Conservation (phyloP, 2,329 filamentous ascomycete genomes). For the Pseudogymnoascus sp. region DNA sequence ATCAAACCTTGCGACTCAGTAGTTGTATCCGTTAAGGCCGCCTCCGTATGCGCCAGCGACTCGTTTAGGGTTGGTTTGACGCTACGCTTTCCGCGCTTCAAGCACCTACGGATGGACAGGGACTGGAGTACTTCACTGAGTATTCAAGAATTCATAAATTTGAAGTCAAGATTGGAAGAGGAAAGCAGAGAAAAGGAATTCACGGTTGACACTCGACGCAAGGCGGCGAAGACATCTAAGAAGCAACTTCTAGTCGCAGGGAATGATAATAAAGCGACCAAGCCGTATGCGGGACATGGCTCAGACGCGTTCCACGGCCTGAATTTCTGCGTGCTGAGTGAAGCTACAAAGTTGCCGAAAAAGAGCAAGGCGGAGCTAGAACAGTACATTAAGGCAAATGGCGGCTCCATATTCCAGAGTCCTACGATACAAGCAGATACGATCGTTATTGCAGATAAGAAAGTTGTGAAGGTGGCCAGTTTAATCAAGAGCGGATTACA, state of each 20-base stretch:
- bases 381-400: slow-evolving; percentile 72
- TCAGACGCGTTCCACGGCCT: slow-evolving; percentile 67
- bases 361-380: slow-evolving; percentile 76
- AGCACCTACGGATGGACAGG: slow-evolving; percentile 72
- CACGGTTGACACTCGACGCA: slow-evolving; percentile 62
- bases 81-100: slow-evolving; percentile 86
- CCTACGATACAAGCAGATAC: slow-evolving; percentile 56
- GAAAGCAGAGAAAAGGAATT: slow-evolving; percentile 69
- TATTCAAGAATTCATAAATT: slow-evolving; percentile 66
- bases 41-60: slow-evolving; percentile 67
- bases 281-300: slow-evolving; percentile 49
- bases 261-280: slow-evolving; percentile 46
- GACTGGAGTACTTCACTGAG: slow-evolving; percentile 76
- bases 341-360: slow-evolving; percentile 62
- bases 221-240: slow-evolving; percentile 47
- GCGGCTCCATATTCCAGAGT: slow-evolving; percentile 72
- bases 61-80: slow-evolving; percentile 73
- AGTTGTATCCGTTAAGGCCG: slow-evolving; percentile 83
- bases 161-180: slow-evolving; percentile 64
- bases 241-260: slow-evolving; percentile 67
- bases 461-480: slow-evolving; percentile 73
- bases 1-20: slow-evolving; percentile 84
- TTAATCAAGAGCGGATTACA: slow-evolving; percentile 65
- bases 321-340: slow-evolving; percentile 78
- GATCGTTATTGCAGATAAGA: slow-evolving; percentile 73